These are phyloP conservation scores for Teratosphaeria destructans DNA, from an alignment of 2,329 filamentous ascomycete species.

Conservation along the genomic window DNA sequence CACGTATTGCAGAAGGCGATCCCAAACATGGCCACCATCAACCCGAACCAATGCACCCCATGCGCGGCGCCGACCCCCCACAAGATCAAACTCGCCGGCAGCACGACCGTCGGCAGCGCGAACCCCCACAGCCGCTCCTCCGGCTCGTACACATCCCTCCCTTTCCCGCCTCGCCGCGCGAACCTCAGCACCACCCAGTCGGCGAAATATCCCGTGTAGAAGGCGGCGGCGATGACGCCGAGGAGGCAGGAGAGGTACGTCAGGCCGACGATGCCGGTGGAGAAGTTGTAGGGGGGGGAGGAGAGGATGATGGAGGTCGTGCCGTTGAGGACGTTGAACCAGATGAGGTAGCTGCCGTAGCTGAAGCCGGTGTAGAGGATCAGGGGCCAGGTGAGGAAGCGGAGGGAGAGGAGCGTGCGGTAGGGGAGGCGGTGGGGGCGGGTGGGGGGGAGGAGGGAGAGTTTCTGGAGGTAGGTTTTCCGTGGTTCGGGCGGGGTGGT, in stretches of 20 bases:
- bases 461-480: constrained; percentile 12
- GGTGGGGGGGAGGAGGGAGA: constrained; percentile 10
- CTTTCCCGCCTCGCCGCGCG: constrained; percentile 23
- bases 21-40: constrained; percentile 30
- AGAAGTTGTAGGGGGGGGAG: constrained; percentile 28
- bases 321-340: constrained; percentile 37
- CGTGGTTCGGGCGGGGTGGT: constrained; percentile 1
- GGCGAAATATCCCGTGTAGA: constrained; percentile 28
- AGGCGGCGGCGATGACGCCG: constrained; percentile 26
- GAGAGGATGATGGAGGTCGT: constrained; percentile 32
- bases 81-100: constrained; percentile 36
- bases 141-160: constrained; percentile 31
- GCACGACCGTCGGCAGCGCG: constrained; percentile 30
- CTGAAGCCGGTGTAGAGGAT: constrained; percentile 32
- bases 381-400: constrained; percentile 30
- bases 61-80: constrained; percentile 43
- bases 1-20: constrained; percentile 17
- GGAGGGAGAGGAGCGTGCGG: constrained; percentile 19
- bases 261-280: constrained; percentile 28
- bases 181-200: constrained; percentile 25
- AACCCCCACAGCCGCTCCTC: constrained; percentile 34
- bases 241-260: constrained; percentile 27
- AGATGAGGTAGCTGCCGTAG: constrained; percentile 31
- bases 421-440: constrained; percentile 22
- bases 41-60: constrained; percentile 38